phyloP scores from a whole-genome alignment of 768 basidiomycete genomes.

The Rhizopogon vesiculosus region DNA sequence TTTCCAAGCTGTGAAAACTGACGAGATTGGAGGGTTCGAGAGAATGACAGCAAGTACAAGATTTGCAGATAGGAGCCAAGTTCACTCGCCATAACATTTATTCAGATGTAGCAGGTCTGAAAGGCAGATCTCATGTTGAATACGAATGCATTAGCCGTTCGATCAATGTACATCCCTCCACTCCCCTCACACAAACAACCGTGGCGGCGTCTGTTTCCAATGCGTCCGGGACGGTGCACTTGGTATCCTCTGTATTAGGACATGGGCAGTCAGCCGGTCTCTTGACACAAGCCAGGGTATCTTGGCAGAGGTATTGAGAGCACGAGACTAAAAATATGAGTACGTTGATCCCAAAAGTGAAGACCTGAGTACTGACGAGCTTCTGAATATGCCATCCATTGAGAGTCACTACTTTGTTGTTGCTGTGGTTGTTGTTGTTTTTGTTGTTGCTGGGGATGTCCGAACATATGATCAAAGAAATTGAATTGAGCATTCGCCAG shows the following conservation, averaged over 20 bases:
- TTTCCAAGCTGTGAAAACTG: no score
- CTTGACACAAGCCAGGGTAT: slow-evolving; percentile 61
- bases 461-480: slow-evolving; percentile 79
- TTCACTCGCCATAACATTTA: neutral
- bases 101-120: neutral
- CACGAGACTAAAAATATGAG: slow-evolving; percentile 52
- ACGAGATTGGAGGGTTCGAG: no score
- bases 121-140: slow-evolving; percentile 7
- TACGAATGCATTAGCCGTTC: slow-evolving; percentile 37
- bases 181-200: slow-evolving; percentile 66
- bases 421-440: slow-evolving; percentile 46
- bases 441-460: slow-evolving; percentile 49
- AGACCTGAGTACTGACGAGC: slow-evolving; percentile 40
- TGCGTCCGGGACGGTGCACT: slow-evolving; percentile 67
- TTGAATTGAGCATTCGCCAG: slow-evolving; percentile 62
- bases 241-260: slow-evolving; percentile 70
- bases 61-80: neutral
- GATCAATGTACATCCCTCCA: slow-evolving; percentile 56
- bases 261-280: slow-evolving; percentile 67
- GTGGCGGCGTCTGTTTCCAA: slow-evolving; percentile 49
- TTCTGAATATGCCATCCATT: slow-evolving; percentile 65
- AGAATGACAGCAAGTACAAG: no score
- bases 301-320: slow-evolving; percentile 70
- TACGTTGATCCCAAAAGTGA: neutral
- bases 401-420: slow-evolving; percentile 35